Evolutionary conservation across 176 grass and related monocot genomes (phyloP), one percentile per base, ranked within the genome.

Genomic region (Carex scoparia): DNA sequence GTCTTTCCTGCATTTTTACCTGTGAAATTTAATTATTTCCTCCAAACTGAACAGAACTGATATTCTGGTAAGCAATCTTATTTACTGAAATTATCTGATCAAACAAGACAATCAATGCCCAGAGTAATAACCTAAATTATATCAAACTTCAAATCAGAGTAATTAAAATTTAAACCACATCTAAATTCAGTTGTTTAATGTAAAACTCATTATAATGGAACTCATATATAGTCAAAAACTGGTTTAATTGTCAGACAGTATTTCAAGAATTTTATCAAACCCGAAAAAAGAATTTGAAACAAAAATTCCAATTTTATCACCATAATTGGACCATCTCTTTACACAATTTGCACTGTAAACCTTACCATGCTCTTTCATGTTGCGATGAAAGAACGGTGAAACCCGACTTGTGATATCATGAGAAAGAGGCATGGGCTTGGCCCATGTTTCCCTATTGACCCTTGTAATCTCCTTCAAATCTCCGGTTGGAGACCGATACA

Each of bases 321-420:
- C 31, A 12, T 5, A 14, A 42, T 14, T 30, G 46, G 19, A 31
- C 16, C 46, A 55, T 14, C 27, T 55, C 44, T 5, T 14, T 13
- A 32, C 72, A 76, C 14, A 31, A 30, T 4, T 76, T 1, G 2
- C 4, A 31, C 4, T 13, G 42, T 53, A 32, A 14, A 66, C 18
- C 27, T 60, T 8, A 83, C 89, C 88, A 51, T 94, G 84, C 5
- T 88, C 84, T 79, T 27, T 40, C 57, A 92, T 63, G 56, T 61
- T 61, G 15, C 11, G 59, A 38, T 94, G 23, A 56, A 88, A 85
- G 61, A 92, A 90, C 2, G 88, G 88, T 10, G 27, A 33, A 8
- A 94, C 84, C 0, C 79, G 88, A 19, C 75, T 79, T 0, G 86
- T 84, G 75, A 92, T 90, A 78, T 88, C 79, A 51, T 91, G 92